Conservation (phyloP, 768 basidiomycete species). For the Mrakia blollopis region DNA sequence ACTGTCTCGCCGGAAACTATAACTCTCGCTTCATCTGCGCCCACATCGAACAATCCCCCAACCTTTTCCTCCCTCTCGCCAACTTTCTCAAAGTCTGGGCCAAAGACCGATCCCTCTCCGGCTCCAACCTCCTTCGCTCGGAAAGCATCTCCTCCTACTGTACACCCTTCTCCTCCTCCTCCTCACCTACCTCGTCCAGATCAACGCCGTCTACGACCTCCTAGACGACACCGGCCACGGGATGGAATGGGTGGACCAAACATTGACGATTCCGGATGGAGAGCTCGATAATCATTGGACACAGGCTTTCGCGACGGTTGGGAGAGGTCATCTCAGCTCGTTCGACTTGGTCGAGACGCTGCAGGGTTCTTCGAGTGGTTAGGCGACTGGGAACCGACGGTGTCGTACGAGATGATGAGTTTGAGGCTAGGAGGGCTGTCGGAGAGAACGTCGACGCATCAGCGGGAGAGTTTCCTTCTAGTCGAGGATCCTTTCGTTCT, state of each 20-base stretch:
- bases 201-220: not conserved
- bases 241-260: too few species aligned
- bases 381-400: not conserved
- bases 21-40: not conserved
- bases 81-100: not conserved
- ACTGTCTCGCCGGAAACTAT: not conserved
- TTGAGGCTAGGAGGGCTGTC: not conserved
- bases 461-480: not conserved
- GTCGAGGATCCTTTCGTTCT: not conserved
- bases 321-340: not conserved
- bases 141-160: not conserved
- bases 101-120: not conserved
- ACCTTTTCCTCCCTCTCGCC: not conserved
- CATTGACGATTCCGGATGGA: too few species aligned
- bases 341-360: not conserved
- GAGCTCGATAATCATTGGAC: not conserved
- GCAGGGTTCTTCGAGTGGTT: not conserved
- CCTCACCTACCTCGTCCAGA: not conserved
- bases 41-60: not conserved
- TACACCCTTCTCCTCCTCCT: not conserved
- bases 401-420: not conserved
- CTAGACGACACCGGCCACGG: not conserved
- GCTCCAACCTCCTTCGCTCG: not conserved
- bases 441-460: not conserved
- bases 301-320: not conserved